Evolutionary conservation across 2,329 filamentous ascomycete genomes (phyloP).

Genomic region (Fusarium luffae): DNA sequence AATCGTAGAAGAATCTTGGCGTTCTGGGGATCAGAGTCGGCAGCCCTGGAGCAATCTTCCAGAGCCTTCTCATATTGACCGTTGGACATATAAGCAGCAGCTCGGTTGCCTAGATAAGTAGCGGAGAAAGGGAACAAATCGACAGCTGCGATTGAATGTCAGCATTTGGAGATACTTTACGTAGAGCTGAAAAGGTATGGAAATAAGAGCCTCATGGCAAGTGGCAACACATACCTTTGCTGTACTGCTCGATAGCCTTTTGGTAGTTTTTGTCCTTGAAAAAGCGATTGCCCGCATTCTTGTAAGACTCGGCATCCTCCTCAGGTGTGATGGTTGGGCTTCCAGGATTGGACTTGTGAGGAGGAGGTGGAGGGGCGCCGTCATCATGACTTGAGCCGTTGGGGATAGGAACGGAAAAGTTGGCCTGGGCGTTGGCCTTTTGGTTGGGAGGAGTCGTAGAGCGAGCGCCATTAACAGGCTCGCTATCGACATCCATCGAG

Average conservation of each 20-base stretch:
- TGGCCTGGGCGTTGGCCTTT: conserved; percentile 54
- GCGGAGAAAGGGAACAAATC: conserved; percentile 86
- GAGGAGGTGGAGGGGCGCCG: conserved; percentile 73
- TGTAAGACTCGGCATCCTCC: conserved; percentile 91
- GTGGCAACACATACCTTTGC: conserved; percentile 75
- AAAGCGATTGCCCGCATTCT: conserved; percentile 92
- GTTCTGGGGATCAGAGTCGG: conserved; percentile 86
- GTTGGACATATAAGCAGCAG: conserved; percentile 92
- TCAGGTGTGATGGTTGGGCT: conserved; percentile 65
- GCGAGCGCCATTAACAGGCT: conserved; percentile 60
- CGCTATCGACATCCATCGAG: conserved; percentile 82
- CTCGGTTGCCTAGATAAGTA: conserved; percentile 94
- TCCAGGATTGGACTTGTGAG: conserved; percentile 73
- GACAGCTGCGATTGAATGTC: conserved; percentile 70
- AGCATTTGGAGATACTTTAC: conserved; percentile 27
- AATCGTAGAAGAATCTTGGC: conserved; percentile 88
- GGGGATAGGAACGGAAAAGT: conserved; percentile 66
- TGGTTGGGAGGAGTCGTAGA: conserved; percentile 62
- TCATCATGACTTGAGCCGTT: conserved; percentile 57
- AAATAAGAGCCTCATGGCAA: not conserved
- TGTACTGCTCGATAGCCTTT: conserved; percentile 91
- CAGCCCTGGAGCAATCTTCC: conserved; percentile 85
- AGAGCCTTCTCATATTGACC: conserved; percentile 82
- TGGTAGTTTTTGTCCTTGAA: conserved; percentile 95
- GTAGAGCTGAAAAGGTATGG: not conserved